These are phyloP conservation scores for Apiospora phragmitis DNA, from an alignment of 2,329 filamentous ascomycete genomes.

Conservation along the genomic window DNA sequence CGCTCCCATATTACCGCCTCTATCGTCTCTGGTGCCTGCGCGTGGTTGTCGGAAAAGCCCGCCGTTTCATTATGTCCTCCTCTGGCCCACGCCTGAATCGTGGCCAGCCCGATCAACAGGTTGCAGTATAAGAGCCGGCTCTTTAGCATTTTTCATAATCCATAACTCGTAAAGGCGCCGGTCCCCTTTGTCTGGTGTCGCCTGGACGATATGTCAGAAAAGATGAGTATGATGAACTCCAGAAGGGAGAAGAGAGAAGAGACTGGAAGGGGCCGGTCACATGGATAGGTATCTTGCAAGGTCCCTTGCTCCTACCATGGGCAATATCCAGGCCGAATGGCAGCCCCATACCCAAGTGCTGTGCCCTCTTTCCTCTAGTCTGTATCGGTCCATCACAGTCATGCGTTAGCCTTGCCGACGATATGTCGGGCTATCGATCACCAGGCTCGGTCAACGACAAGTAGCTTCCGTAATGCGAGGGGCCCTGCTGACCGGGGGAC, in stretches of 20 bases:
- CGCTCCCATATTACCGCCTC: slow-evolving; percentile 20
- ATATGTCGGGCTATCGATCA: background rate
- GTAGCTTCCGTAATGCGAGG: background rate
- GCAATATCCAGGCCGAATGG: background rate
- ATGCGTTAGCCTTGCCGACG: background rate
- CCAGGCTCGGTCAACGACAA: background rate
- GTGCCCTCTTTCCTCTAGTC: background rate
- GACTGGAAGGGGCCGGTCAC: slow-evolving; percentile 1
- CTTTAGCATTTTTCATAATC: slow-evolving; percentile 31
- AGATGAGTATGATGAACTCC: slow-evolving; percentile 16
- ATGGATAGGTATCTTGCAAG: background rate
- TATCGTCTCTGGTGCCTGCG: slow-evolving; percentile 11
- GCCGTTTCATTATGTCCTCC: slow-evolving; percentile 16
- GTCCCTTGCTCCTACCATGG: background rate
- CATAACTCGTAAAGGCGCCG: slow-evolving; percentile 22
- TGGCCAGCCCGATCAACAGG: slow-evolving; percentile 30
- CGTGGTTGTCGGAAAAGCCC: background rate
- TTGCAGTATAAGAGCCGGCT: slow-evolving; percentile 31
- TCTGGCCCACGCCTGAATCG: slow-evolving; percentile 26
- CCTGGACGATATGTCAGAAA: slow-evolving; percentile 24
- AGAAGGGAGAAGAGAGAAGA: slow-evolving; percentile 14
- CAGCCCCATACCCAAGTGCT: background rate
- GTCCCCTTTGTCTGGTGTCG: slow-evolving; percentile 17
- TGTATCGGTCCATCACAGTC: background rate
- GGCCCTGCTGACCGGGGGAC: slow-evolving; percentile 15